Conservation (phyloP, 2,329 filamentous ascomycete genomes). For the Alternaria tenuissima region DNA sequence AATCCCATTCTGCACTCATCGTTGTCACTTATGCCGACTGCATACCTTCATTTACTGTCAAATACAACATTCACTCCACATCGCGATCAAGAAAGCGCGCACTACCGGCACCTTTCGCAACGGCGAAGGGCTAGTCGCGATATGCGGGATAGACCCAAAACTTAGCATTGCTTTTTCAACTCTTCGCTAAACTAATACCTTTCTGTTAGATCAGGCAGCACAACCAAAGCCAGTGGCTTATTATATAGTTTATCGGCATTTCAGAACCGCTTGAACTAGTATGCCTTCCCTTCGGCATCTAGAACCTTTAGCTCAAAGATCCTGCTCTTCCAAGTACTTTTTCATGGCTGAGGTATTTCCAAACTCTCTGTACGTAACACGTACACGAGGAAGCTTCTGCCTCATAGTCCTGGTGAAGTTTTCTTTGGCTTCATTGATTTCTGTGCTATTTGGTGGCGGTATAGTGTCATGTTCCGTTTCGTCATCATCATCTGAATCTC, state of each 20-base stretch:
- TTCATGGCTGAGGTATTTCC: neutral
- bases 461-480: neutral
- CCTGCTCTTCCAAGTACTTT: neutral
- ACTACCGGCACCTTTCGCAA: neutral
- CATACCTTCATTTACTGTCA: neutral
- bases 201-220: neutral
- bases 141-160: neutral
- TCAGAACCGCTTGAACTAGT: neutral
- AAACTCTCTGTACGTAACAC: slow-evolving; percentile 1
- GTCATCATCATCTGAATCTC: neutral
- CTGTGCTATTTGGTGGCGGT: neutral
- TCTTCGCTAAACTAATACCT: neutral
- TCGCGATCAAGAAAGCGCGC: no score
- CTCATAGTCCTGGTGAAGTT: neutral
- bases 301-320: neutral
- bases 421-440: neutral
- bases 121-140: neutral
- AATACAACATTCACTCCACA: neutral
- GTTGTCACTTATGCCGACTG: neutral
- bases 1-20: neutral
- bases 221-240: neutral
- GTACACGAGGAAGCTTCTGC: neutral
- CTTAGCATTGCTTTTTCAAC: neutral
- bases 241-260: neutral
- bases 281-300: neutral